Base-by-base conservation (phyloP, 345 rosid species). In the Gossypium rotundifolium region DNA sequence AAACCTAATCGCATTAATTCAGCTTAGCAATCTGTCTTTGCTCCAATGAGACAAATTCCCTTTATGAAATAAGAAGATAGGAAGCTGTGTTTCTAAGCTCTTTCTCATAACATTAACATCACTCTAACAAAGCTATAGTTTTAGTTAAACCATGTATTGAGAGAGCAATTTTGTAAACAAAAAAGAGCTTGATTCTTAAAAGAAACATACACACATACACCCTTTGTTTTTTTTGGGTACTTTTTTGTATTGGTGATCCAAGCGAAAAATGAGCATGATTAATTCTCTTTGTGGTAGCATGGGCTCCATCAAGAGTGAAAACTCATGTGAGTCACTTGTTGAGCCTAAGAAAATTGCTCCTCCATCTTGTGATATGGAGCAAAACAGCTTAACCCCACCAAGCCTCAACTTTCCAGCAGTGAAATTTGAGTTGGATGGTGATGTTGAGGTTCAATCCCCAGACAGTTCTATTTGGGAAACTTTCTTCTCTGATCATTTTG, bases 401-500 rank as follows among this genome's bases (percentile, higher is more conserved):
- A 79, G 88, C 80, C 87, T 87, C 65, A 83, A 78, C 78, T 80
- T 87, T 70, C 87, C 87, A 1, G 46, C 87, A 3, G 71, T 83
- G 59, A 82, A 85, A 64, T 79, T 79, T 65, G 88, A 87, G 79
- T 25, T 84, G 20, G 90, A 85, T 16, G 88, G 82, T 27, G 88
- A 86, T 40, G 83, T 69, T 18, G 94, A 89, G 67, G 83, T 86
- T 51, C 86, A 87, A 70, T 87, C 90, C 7, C 90, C 90, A 0
- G 87, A 88, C 45, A 83, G 78, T 67, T 84, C 89, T 4, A 52
- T 83, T 4, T 88, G 90, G 85, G 91, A 89, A 76, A 82, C 83
- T 4, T 86, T 86, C 25, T 85, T 87, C 78, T 73, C 91, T 11
- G 91, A 89, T 70, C 80, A 87, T 18, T 71, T 86, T 6, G 94